Evolutionary conservation across 2,329 filamentous ascomycete species (phyloP), one percentile per base, ranked within the genome.

Genomic region (Fusarium sp.): DNA sequence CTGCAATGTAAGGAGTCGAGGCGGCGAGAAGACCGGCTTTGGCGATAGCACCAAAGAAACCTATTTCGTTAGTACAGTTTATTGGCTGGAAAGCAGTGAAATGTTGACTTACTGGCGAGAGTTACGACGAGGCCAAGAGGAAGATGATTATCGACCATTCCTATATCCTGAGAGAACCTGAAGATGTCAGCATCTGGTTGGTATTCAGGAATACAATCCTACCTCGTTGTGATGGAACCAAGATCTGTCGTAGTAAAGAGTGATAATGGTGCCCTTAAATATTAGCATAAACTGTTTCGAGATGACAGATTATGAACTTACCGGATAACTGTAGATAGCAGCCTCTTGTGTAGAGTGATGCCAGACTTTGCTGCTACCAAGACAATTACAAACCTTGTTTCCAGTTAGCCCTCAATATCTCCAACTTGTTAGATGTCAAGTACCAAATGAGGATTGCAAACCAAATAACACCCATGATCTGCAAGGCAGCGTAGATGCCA

Each of bases 121-220:
- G 81, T 68, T 18, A 77, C 73, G 16, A 76, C 72, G 12, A 83
- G 56, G 2, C 80, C 79, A 0, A 78, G 60, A 3, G 82, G 79
- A 4, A 85, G 74, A 53, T 80, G 76, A 29, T 80, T 83, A 61
- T 85, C 83, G 4, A 84, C 70, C 18, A 83, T 78, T 51, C 81
- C 77, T 9, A 83, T 80, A 40, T 84, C 82, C 69, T 84, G 81
- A 11, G 79, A 81, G 64, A 84, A 84, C 58, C 80, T 81, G 3
- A 3, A 3, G 12, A 20, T 54, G 47, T 49, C 41, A 65, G 20
- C n/a, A 20, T 45, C 12, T 20, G 9, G 32, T 5, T 3, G 25
- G 3, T 3, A 9, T 8, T 7, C 11, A 14, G 13, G 5, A 1
- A 22, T n/a, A 6, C 3, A n/a, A 7, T 9, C 13, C 70, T 67